These are phyloP conservation scores for Xylaria venustula DNA, from an alignment of 495 filamentous ascomycete genomes.

Conservation along the genomic window DNA sequence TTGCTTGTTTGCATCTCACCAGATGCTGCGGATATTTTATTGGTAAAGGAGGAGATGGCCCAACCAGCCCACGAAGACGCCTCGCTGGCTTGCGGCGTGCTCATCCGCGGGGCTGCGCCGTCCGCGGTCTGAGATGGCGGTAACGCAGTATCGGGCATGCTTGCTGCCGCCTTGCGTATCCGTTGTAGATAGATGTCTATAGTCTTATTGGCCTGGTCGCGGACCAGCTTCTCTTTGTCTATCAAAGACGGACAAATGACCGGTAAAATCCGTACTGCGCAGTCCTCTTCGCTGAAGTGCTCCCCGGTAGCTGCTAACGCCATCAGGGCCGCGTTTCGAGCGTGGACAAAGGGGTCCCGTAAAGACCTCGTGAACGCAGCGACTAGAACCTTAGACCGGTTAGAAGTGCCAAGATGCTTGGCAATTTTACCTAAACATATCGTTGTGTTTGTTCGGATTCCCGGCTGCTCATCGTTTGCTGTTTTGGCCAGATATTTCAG, in stretches of 20 bases:
- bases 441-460: conserved; percentile 95
- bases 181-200: conserved; percentile 85
- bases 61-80: conserved; percentile 84
- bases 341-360: conserved; percentile 91
- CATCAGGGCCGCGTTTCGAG: conserved; percentile 82
- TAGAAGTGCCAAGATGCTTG: conserved; percentile 75
- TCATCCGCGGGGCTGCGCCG: conserved; percentile 63
- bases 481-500: conserved; percentile 91
- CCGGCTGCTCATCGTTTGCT: conserved; percentile 95
- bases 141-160: conserved; percentile 78
- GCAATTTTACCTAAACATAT: conserved; percentile 96
- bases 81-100: conserved; percentile 60
- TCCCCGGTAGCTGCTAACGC: conserved; percentile 83
- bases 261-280: conserved; percentile 78
- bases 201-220: conserved; percentile 88
- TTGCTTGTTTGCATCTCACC: conserved; percentile 69
- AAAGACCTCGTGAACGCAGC: conserved; percentile 89
- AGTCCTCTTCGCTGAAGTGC: conserved; percentile 86
- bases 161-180: conserved; percentile 70
- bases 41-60: conserved; percentile 98
- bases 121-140: conserved; percentile 45
- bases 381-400: conserved; percentile 82
- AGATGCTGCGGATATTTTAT: conserved; percentile 78
- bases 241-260: conserved; percentile 73
- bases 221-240: conserved; percentile 89